Evolutionary conservation across 192 early-diverging fungal species (phyloP).

Genomic region (Rhizoclosmatium globosum): DNA sequence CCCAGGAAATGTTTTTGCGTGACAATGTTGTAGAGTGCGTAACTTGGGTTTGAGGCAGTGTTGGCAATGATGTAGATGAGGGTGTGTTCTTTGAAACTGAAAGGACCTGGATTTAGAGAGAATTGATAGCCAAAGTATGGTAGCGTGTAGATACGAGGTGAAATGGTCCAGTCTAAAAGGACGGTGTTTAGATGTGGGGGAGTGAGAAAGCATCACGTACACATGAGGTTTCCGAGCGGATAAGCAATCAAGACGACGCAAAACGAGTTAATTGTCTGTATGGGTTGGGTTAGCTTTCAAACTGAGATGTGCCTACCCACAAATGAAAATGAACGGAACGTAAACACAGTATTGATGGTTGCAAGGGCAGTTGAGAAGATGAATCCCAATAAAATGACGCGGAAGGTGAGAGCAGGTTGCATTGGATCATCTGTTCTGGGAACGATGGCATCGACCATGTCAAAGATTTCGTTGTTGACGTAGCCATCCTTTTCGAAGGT

Average conservation of each 20-base stretch:
- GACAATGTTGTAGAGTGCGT: slow-evolving; percentile 59
- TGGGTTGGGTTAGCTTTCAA: not conserved
- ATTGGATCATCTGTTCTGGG: slow-evolving; percentile 40
- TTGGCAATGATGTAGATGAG: slow-evolving; percentile 10
- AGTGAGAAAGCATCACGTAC: too few species aligned
- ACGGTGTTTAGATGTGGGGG: slow-evolving; percentile 55
- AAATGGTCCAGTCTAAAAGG: slow-evolving; percentile 63
- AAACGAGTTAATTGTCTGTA: slow-evolving; percentile 28
- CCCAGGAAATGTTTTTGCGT: slow-evolving; percentile 29
- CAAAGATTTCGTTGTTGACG: slow-evolving; percentile 15
- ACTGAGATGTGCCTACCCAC: slow-evolving; percentile 19
- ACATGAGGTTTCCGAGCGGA: slow-evolving; percentile 73
- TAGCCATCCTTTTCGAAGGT: not conserved
- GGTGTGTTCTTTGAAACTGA: slow-evolving; percentile 90
- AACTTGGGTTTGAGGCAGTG: slow-evolving; percentile 56
- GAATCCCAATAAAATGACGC: slow-evolving; percentile 39
- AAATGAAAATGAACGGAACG: slow-evolving; percentile 48
- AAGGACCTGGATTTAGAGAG: slow-evolving; percentile 64
- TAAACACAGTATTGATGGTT: slow-evolving; percentile 42
- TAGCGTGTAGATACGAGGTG: slow-evolving; percentile 43
- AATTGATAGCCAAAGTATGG: slow-evolving; percentile 29
- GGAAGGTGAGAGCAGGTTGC: slow-evolving; percentile 43
- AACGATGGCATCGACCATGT: slow-evolving; percentile 42
- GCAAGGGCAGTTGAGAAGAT: slow-evolving; percentile 39
- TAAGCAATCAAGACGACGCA: slow-evolving; percentile 64